Base-by-base conservation (phyloP, 371 early-diverging fungal species). In the Mortierella sp. region DNA sequence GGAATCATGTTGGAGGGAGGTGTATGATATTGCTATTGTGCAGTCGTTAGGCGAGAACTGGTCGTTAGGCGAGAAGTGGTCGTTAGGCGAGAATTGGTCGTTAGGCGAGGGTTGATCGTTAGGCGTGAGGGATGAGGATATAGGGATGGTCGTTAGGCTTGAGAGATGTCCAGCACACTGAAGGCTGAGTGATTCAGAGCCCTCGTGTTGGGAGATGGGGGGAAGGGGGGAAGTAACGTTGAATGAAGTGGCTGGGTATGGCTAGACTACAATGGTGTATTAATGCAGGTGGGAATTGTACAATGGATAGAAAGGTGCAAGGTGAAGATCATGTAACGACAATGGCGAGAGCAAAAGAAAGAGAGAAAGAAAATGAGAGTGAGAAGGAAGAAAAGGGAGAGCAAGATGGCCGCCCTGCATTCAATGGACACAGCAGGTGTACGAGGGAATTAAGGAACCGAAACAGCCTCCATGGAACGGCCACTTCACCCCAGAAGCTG, bases 1-100 rank as follows among this genome's bases (percentile, higher is more conserved):
- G 17, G 52, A 40, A 51, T 24, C 71, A 71, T 71, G 17, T 24
- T 54, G 16, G 52, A 24, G 16, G 16, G 47, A 46, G 16, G 10
- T 24, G 28, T 29, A 25, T 43, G 4, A 19, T 13, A 45, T 22
- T 51, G 60, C 31, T 29, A 24, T 10, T 28, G 37, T 24, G 28
- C 46, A 24, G 14, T 40, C 31, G 9, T n/a, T 44, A 22, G 14
- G 5, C 3, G 39, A 7, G 31, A 5, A 37, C 9, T n/a, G n/a
- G n/a, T n/a, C n/a, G n/a, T 40, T 37, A 1, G 39, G 44, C 37
- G 25, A 41, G 44, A 17, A 27, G 17, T 25, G 16, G 21, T 22
- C 16, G 22, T 14, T 16, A 31, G 24, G 41, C 4, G 27, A 40
- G 1, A 28, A 44, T 51, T 29, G 44, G 19, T 39, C 39, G 8